A percentile compares a stretch with the other conserved stretches of the same genome.
Conservation (phyloP, 257 asterid genomes). For the Catharanthus roseus region DNA sequence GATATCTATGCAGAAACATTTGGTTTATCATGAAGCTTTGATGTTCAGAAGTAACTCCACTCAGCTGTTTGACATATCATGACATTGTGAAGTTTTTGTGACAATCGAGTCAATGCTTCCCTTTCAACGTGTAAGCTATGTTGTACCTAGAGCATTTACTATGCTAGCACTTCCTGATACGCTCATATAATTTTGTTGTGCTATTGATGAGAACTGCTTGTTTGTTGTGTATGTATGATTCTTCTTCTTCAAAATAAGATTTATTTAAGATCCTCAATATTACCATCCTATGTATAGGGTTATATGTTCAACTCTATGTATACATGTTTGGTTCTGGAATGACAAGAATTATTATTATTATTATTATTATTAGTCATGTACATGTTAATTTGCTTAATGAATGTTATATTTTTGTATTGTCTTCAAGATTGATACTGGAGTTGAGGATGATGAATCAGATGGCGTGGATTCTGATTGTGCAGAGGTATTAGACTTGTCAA, state of each 20-base stretch:
- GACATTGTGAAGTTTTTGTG: background rate
- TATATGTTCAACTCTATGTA: background rate
- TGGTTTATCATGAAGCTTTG: background rate
- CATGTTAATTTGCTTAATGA: background rate
- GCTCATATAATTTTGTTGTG: background rate
- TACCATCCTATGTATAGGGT: background rate
- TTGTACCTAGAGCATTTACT: background rate
- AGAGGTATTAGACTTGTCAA: constrained; percentile 48
- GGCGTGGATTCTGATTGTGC: constrained; percentile 61
- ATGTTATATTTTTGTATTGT: constrained; percentile 1
- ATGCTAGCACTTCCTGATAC: background rate
- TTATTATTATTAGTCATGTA: background rate
- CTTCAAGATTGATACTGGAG: constrained; percentile 71
- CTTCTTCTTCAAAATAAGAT: background rate
- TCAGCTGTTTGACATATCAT: background rate
- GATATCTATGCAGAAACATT: background rate
- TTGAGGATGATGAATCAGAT: constrained; percentile 61
- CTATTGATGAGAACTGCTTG: background rate
- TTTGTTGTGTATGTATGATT: background rate
- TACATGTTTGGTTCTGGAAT: background rate
- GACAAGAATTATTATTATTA: background rate
- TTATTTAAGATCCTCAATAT: background rate
- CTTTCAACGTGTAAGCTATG: background rate
- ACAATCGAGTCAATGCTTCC: background rate
- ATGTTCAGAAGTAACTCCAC: background rate